These are phyloP conservation scores for Plantago lanceolata DNA, from an alignment of 305 asterid genomes.

Conservation along the genomic window DNA sequence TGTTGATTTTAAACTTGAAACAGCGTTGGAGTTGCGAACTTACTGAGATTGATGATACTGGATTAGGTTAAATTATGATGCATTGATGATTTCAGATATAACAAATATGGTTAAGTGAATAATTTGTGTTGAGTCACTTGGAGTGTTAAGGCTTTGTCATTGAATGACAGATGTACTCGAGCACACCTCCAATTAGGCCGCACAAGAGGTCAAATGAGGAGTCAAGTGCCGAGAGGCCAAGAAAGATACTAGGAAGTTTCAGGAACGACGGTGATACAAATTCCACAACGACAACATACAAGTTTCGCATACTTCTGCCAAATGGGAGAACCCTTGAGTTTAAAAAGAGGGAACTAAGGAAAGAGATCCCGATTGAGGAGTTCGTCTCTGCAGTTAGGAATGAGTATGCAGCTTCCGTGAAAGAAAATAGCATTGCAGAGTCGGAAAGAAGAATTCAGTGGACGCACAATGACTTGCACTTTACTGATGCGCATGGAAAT, in stretches of 20 bases:
- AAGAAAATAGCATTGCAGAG: slow-evolving; percentile 19
- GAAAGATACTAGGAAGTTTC: slow-evolving; percentile 24
- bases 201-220: slow-evolving; percentile 39
- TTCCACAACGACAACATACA: slow-evolving; percentile 6
- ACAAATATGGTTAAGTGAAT: not conserved
- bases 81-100: not conserved
- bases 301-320: slow-evolving; percentile 50
- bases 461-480: slow-evolving; percentile 38
- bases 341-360: slow-evolving; percentile 24
- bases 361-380: slow-evolving; percentile 33
- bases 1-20: not conserved
- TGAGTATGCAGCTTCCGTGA: slow-evolving; percentile 21
- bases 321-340: slow-evolving; percentile 44
- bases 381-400: slow-evolving; percentile 29
- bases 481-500: slow-evolving; percentile 39
- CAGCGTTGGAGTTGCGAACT: not conserved
- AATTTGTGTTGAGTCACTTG: not conserved
- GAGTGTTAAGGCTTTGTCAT: slow-evolving; percentile 15
- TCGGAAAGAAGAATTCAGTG: slow-evolving; percentile 39
- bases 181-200: slow-evolving; percentile 20
- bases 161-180: slow-evolving; percentile 39
- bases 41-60: not conserved
- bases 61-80: not conserved
- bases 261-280: slow-evolving; percentile 15
- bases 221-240: slow-evolving; percentile 19